Conservation (phyloP, 805 yeast species). For the Phaffomyces thermotolerans region DNA sequence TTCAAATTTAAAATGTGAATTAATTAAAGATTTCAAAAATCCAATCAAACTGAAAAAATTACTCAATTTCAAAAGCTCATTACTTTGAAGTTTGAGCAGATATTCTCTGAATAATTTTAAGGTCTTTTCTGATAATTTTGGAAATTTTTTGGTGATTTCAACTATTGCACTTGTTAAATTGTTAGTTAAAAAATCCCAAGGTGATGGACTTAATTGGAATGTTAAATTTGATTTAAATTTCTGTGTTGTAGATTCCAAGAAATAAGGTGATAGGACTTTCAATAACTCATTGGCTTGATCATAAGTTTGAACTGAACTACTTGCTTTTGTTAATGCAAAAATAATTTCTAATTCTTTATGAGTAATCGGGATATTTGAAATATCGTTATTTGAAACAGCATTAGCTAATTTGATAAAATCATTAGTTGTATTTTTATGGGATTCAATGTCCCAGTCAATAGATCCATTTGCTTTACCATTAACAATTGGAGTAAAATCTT, state of each 20-base stretch:
- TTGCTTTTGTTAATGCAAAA: constrained; percentile 37
- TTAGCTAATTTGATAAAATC: constrained; percentile 16
- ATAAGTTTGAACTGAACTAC: constrained; percentile 26
- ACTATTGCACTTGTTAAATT: constrained; percentile 28
- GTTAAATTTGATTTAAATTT: constrained; percentile 33
- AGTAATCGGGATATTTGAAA: constrained; percentile 24
- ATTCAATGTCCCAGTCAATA: constrained; percentile 3
- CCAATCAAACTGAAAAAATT: constrained; percentile 31
- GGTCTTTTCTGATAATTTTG: constrained; percentile 19
- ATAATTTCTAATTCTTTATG: constrained; percentile 49
- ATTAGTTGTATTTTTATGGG: constrained; percentile 7
- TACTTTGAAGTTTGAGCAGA: constrained; percentile 15
- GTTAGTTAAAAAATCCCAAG: constrained; percentile 33
- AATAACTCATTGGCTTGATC: constrained; percentile 34
- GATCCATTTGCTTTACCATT: constrained; percentile 7
- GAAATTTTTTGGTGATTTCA: constrained; percentile 21
- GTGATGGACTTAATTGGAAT: constrained; percentile 29
- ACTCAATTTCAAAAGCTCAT: constrained; percentile 11
- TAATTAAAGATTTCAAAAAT: constrained; percentile 27
- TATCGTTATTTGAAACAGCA: constrained; percentile 11
- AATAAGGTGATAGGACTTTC: constrained; percentile 38
- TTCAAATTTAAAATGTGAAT: constrained; percentile 17
- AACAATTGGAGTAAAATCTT: neutral
- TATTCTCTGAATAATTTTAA: constrained; percentile 20
- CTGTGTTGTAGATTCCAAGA: constrained; percentile 45